These are phyloP conservation scores for Fusarium burgessii DNA, from an alignment of 2,329 filamentous ascomycete genomes.

Conservation along the genomic window DNA sequence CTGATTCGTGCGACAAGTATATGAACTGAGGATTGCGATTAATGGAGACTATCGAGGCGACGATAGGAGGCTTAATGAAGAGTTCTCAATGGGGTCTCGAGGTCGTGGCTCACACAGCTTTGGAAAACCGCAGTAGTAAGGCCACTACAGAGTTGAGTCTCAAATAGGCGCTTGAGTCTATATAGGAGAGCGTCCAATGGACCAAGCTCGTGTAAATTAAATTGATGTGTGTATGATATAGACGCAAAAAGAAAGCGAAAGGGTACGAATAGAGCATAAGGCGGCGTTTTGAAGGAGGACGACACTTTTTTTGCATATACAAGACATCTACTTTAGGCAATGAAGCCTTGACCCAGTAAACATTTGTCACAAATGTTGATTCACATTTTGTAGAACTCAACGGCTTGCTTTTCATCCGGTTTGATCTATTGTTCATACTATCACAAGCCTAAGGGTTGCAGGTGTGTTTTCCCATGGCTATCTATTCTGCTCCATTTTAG, in stretches of 20 bases:
- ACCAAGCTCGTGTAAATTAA: slow-evolving; percentile 10
- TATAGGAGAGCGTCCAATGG: neutral
- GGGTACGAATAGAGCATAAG: neutral
- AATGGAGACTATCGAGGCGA: too few relatives aligned
- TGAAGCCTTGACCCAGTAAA: neutral
- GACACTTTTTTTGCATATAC: neutral
- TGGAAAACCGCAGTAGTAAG: neutral
- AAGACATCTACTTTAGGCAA: neutral
- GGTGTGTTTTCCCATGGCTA: neutral
- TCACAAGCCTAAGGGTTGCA: neutral
- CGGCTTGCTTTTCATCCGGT: neutral
- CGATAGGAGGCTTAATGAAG: neutral
- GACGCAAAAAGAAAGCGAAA: neutral
- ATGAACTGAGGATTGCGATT: neutral
- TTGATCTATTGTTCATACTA: neutral
- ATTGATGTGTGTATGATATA: slow-evolving; percentile 18
- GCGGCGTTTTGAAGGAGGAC: slow-evolving; percentile 17
- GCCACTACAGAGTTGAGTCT: neutral
- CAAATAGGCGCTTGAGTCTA: neutral
- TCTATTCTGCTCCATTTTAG: neutral
- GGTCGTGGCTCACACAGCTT: neutral
- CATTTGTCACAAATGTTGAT: neutral
- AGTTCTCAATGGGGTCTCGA: neutral
- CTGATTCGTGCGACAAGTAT: too few relatives aligned
- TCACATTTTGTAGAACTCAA: too few relatives aligned